phyloP scores from a whole-genome alignment of 2,329 filamentous ascomycete species.

The Paraconiothyrium sp. region DNA sequence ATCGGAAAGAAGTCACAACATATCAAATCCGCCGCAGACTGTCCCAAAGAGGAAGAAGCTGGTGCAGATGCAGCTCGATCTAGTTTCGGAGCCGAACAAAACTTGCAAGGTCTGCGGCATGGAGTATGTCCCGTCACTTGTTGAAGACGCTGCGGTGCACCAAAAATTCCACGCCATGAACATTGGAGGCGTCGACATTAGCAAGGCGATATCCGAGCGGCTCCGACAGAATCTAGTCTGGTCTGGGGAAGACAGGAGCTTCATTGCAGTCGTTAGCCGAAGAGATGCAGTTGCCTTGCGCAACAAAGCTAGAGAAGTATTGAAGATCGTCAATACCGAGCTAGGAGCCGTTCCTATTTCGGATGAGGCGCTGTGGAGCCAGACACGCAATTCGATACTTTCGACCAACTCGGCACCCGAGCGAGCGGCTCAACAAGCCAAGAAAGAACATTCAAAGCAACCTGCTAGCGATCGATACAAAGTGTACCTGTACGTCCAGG shows the following conservation, averaged over 20 bases:
- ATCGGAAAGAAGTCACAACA: constrained; percentile 46
- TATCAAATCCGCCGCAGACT: constrained; percentile 35
- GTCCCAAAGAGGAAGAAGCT: constrained; percentile 48
- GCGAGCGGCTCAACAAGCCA: constrained; percentile 40
- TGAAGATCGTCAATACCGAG: constrained; percentile 71
- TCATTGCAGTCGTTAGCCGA: constrained; percentile 67
- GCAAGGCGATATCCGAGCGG: constrained; percentile 65
- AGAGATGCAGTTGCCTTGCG: constrained; percentile 62
- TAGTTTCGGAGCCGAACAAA: constrained; percentile 64
- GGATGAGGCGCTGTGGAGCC: constrained; percentile 67
- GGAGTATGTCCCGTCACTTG: constrained; percentile 71
- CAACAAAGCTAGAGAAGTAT: constrained; percentile 62
- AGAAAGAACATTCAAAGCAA: constrained; percentile 31
- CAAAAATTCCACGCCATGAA: constrained; percentile 72
- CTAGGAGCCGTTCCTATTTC: constrained; percentile 68
- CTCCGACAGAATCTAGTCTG: constrained; percentile 63
- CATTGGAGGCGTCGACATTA: constrained; percentile 68
- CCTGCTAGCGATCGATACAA: constrained; percentile 62
- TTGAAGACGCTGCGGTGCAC: constrained; percentile 70
- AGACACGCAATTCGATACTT: constrained; percentile 40
- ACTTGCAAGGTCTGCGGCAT: constrained; percentile 70
- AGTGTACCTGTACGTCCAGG: constrained; percentile 69
- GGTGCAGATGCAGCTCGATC: constrained; percentile 69
- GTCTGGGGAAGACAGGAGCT: constrained; percentile 55
- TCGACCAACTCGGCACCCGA: constrained; percentile 24